Conservation (phyloP, 306 rosid genomes). For the Acacia confusa region DNA sequence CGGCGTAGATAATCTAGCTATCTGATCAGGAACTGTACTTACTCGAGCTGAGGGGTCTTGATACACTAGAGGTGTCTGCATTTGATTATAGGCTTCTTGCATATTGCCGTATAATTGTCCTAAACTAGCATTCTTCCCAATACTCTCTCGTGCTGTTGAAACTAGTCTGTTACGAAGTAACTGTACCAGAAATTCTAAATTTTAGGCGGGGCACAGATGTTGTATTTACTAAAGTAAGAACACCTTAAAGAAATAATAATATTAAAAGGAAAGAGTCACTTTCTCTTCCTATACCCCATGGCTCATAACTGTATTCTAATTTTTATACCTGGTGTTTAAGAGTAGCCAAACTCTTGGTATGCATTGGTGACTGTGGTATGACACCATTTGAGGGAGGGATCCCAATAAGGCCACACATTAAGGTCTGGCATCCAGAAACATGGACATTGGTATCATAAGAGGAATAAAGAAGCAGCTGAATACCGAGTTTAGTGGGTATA, state of each 20-base stretch:
- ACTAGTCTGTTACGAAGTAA: slow-evolving; percentile 86
- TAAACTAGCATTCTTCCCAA: slow-evolving; percentile 82
- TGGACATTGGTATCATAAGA: background rate
- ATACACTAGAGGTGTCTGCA: slow-evolving; percentile 92
- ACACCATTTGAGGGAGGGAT: slow-evolving; percentile 97
- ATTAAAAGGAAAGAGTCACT: background rate
- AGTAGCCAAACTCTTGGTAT: slow-evolving; percentile 95
- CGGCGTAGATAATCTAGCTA: background rate
- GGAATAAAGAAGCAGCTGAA: background rate
- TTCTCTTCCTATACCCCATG: background rate
- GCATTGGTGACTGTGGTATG: slow-evolving; percentile 99
- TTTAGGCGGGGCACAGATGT: slow-evolving; percentile 1
- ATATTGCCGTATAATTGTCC: slow-evolving; percentile 91
- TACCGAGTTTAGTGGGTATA: background rate
- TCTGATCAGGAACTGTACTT: slow-evolving; percentile 26
- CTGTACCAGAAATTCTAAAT: slow-evolving; percentile 43
- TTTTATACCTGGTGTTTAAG: slow-evolving; percentile 84
- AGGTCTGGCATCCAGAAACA: slow-evolving; percentile 57
- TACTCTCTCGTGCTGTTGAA: slow-evolving; percentile 65
- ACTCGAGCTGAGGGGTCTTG: slow-evolving; percentile 75
- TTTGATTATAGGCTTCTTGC: slow-evolving; percentile 92
- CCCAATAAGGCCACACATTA: slow-evolving; percentile 91
- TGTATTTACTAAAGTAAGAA: background rate
- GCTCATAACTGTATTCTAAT: background rate
- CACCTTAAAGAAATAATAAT: background rate